Percentiles rank a stretch among this genome's conserved stretches.
Conservation (phyloP, 495 filamentous ascomycete species). For the Aeminium ludgeri region DNA sequence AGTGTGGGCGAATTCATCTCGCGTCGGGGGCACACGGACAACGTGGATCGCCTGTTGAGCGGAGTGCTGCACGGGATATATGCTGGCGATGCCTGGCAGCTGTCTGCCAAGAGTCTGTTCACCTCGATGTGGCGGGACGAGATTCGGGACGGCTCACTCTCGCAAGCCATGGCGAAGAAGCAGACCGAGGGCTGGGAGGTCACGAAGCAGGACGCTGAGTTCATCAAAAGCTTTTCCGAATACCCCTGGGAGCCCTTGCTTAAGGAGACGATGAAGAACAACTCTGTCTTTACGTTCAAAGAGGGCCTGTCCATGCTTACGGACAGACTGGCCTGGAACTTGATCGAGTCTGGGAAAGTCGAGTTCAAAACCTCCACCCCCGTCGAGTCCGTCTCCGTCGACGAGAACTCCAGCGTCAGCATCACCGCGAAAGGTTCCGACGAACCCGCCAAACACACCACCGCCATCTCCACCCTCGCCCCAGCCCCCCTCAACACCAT, state of each 20-base stretch:
- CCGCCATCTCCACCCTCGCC: conserved; percentile 57
- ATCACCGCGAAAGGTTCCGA: conserved; percentile 1
- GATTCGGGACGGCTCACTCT: conserved; percentile 21
- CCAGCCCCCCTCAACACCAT: conserved; percentile 28
- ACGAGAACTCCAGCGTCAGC: not conserved
- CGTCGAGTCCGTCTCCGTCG: conserved; percentile 20
- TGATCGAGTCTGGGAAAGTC: conserved; percentile 34
- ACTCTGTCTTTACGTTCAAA: conserved; percentile 44
- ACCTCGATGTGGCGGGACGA: conserved; percentile 39
- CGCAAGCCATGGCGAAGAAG: conserved; percentile 10
- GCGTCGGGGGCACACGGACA: conserved; percentile 34
- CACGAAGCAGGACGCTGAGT: conserved; percentile 14
- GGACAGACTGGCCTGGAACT: conserved; percentile 29
- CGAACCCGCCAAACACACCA: conserved; percentile 32
- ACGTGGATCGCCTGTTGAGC: conserved; percentile 63
- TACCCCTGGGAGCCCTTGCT: conserved; percentile 18
- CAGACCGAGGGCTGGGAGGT: conserved; percentile 8
- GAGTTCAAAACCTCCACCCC: conserved; percentile 31
- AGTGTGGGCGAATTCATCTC: conserved; percentile 54
- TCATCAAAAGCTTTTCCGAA: conserved; percentile 14
- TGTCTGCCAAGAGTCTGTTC: conserved; percentile 53
- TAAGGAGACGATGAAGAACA: conserved; percentile 12
- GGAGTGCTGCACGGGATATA: conserved; percentile 80
- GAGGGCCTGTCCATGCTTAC: conserved; percentile 40
- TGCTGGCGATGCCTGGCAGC: conserved; percentile 71